phyloP scores from a whole-genome alignment of 257 asterid genomes.

The Scutellaria galericulata region DNA sequence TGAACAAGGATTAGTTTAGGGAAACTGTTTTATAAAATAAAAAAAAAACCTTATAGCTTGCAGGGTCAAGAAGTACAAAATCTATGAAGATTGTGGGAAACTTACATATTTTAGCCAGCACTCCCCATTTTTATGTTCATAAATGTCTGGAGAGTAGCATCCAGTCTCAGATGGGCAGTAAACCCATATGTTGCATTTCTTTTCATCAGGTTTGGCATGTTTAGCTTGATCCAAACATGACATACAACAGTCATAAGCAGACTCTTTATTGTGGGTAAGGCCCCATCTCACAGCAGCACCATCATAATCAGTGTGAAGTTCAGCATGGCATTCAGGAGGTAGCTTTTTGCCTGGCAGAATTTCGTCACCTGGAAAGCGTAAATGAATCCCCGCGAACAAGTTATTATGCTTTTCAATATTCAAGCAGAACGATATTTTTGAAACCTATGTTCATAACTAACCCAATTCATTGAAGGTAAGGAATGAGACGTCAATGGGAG shows the following conservation, averaged over 20 bases:
- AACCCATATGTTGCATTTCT: constrained; percentile 91
- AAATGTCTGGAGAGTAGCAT: constrained; percentile 89
- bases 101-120: constrained; percentile 97
- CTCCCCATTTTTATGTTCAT: constrained; percentile 78
- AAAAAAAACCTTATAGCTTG: no score
- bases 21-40: no score
- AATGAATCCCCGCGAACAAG: constrained; percentile 8
- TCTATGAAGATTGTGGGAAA: neutral
- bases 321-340: constrained; percentile 82
- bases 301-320: constrained; percentile 84
- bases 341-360: constrained; percentile 74
- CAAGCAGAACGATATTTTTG: neutral
- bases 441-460: no score
- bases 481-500: no score
- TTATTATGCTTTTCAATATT: neutral
- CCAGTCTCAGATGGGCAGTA: constrained; percentile 86
- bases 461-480: no score
- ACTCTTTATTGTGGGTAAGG: constrained; percentile 82
- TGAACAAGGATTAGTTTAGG: no score
- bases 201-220: constrained; percentile 57
- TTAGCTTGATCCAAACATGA: constrained; percentile 84
- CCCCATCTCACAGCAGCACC: constrained; percentile 96
- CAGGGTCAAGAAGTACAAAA: neutral
- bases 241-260: constrained; percentile 95
- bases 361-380: constrained; percentile 56